Base-by-base conservation (phyloP, 2,329 filamentous ascomycete genomes). In the Fusarium heterosporum region DNA sequence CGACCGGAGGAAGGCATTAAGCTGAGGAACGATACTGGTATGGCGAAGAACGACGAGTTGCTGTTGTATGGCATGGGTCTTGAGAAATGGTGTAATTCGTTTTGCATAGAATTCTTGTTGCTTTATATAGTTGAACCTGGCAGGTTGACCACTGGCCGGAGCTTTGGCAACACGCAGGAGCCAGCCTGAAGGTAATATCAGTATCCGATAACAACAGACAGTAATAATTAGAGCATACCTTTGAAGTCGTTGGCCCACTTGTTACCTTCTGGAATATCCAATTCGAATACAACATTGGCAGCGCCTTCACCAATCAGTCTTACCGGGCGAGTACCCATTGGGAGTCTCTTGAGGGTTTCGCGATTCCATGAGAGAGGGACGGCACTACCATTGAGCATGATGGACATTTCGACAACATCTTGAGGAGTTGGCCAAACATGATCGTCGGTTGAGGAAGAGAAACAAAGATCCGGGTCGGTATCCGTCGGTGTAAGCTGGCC, bases 281-380 rank as follows among this genome's bases (percentile, higher is more conserved):
- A 83, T 68, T 84, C 84, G 73, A 92, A 93, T 64, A 94, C 89
- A 50, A 90, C 85, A 76, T 96, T 95, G 52, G 92, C 91, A 25
- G 90, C 89, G 25, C 92, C 92, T 76, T 96, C 92, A 26, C 84
- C 85, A 22, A 88, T 77, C 57, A 87, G 79, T 51, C 76, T 74
- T 49, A 78, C 64, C 14, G 78, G 76, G 26, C 71, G 75, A 38
- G 76, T 74, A 29, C 76, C 77, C 42, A 61, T 65, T 26, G 78
- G 78, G 8, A 80, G 74, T 19, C 71, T 71, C 63, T 74, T 78
- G 55, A 79, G 61, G 11, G 65, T 51, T 39, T 68, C 62, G 34
- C 69, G 71, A 52, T 68, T 66, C 69, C 69, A 73, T 3, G 69
- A 68, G 19, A 73, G 59, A 32, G 72, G 65, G 48, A 62, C 19